phyloP scores from a whole-genome alignment of 2,329 filamentous ascomycete genomes.

The Cladosporium sp. region DNA sequence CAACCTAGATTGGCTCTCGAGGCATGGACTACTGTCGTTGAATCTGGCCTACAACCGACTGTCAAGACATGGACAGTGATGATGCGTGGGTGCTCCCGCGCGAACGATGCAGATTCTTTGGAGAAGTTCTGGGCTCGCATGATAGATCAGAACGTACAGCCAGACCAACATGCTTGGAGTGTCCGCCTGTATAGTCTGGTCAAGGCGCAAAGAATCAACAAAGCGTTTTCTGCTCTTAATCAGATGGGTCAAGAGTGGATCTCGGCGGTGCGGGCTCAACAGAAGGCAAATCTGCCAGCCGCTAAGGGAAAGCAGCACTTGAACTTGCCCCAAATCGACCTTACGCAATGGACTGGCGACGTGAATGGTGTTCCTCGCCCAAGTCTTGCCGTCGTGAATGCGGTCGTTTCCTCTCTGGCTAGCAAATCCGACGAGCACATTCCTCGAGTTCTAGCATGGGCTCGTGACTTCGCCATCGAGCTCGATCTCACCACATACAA shows the following conservation, averaged over 20 bases:
- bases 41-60: conserved; percentile 59
- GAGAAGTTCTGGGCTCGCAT: conserved; percentile 70
- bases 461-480: conserved; percentile 38
- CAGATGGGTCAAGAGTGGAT: conserved; percentile 67
- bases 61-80: conserved; percentile 71
- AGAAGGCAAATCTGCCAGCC: conserved; percentile 19
- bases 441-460: conserved; percentile 56
- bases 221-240: conserved; percentile 64
- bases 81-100: conserved; percentile 68
- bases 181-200: conserved; percentile 69
- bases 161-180: conserved; percentile 70
- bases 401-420: conserved; percentile 66
- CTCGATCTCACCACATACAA: conserved; percentile 40
- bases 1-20: conserved; percentile 50
- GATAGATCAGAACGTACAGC: conserved; percentile 56
- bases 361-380: conserved; percentile 57
- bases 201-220: conserved; percentile 53
- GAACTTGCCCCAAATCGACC: conserved; percentile 10
- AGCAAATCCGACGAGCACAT: conserved; percentile 51
- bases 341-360: conserved; percentile 29
- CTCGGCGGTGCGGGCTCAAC: conserved; percentile 36
- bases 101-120: conserved; percentile 61
- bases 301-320: conserved; percentile 9
- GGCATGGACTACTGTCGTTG: conserved; percentile 60
- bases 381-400: conserved; percentile 67